Base-by-base conservation (phyloP, 106 monocot genomes). In the Acorus gramineus region DNA sequence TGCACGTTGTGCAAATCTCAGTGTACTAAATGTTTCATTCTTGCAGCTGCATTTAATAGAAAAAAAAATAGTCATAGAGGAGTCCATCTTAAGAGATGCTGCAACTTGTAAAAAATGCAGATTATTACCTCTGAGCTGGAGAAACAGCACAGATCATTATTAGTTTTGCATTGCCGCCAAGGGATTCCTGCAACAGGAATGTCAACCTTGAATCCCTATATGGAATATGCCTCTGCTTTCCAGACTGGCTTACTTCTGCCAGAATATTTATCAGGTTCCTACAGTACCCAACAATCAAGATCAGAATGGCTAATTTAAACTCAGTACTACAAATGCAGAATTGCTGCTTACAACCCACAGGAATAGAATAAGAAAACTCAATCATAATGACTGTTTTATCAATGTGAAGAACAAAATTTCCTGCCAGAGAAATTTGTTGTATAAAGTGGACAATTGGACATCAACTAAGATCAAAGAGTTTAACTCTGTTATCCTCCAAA, bases 111-210 rank as follows among this genome's bases (percentile, higher is more conserved):
- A 28, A 28, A 28, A 28, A 28, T 28, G 28, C 28, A 28, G 28
- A 28, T 7, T 6, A n/a, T 56, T 52, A 88, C 93, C 92, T 82
- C 45, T 81, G 74, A 44, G 85, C 92, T 56, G 88, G 98, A 66
- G 98, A 99, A 67, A 99, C 70, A 47, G 88, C 85, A 78, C 98
- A 99, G 52, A 99, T 84, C 92, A 99, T 99, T 57, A 89, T 88
- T 14, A 99, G 69, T 73, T 92, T 99, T 5, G 92, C 92, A 82
- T 99, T 99, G 53, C 98, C 98, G 67, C 98, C 98, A 61, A 99
- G 98, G 76, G 98, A 99, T 71, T 99, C 98, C 70, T 99, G 98
- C 53, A 99, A 68, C 55, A 99, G 74, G 74, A 99, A 99, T 58
- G 98, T 99, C 64, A 99, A 73, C 79, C 66, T 99, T 46, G 98